Conservation (phyloP, 148 eudicot species). For the Gaultheria prostrata region DNA sequence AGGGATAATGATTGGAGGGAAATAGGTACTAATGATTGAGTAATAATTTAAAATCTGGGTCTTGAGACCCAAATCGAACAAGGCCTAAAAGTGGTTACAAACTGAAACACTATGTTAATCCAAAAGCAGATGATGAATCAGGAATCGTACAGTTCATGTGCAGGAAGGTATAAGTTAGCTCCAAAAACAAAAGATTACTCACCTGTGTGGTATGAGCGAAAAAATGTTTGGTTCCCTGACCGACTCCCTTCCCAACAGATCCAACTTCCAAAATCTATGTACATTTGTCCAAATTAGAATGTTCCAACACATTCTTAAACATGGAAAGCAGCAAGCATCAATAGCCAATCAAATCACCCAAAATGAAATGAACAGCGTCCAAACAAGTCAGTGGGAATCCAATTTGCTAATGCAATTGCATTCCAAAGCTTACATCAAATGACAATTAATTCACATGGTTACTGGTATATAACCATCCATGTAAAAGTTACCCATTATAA, state of each 20-base stretch:
- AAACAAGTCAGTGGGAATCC: neutral
- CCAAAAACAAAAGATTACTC: constrained; percentile 25
- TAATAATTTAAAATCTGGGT: too few relatives aligned
- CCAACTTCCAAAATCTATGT: constrained; percentile 89
- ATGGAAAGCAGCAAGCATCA: neutral
- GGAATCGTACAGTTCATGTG: neutral
- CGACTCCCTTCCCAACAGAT: constrained; percentile 75
- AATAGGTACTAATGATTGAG: too few relatives aligned
- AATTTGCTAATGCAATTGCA: constrained; percentile 1
- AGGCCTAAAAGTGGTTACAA: neutral
- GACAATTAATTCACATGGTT: constrained; percentile 2
- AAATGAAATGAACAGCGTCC: neutral
- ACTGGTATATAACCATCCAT: neutral
- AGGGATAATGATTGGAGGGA: too few relatives aligned
- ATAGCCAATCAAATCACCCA: neutral
- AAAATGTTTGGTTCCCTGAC: constrained; percentile 52
- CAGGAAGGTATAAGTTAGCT: neutral
- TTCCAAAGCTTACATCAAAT: neutral
- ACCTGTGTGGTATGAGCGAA: constrained; percentile 79
- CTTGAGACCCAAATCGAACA: too few relatives aligned
- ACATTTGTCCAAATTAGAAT: constrained; percentile 18
- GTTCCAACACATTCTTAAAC: neutral
- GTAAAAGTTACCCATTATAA: neutral
- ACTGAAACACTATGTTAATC: neutral
- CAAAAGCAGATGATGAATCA: neutral